Percentiles rank a stretch among this genome's conserved stretches.
These are phyloP conservation scores for Colletotrichum siamense DNA, from an alignment of 2,329 filamentous ascomycete species.

Conservation along the genomic window DNA sequence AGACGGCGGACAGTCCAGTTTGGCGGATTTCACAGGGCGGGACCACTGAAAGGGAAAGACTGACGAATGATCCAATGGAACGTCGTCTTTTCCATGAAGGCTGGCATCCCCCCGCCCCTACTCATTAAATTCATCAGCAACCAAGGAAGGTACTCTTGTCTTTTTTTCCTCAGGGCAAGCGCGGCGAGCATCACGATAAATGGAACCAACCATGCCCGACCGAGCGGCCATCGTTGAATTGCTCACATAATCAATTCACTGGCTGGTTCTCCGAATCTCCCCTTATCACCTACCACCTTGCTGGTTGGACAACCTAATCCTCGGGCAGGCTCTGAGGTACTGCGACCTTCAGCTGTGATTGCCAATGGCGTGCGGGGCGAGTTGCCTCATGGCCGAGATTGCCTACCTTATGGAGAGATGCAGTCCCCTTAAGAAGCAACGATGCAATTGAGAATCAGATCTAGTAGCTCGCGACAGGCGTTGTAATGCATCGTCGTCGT, in stretches of 20 bases:
- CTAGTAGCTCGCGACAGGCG: background rate
- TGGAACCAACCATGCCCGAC: background rate
- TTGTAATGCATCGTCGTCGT: background rate
- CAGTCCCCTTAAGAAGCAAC: background rate
- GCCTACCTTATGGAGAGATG: background rate
- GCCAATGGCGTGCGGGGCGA: background rate
- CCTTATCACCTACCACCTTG: background rate
- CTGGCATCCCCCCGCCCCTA: background rate
- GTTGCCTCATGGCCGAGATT: background rate
- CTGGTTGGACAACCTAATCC: background rate
- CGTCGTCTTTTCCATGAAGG: background rate
- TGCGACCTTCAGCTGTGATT: background rate
- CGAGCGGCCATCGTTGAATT: background rate
- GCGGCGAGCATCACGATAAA: background rate
- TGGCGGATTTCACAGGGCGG: background rate
- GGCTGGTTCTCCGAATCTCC: background rate
- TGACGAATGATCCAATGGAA: background rate
- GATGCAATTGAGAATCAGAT: background rate
- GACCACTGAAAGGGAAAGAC: background rate
- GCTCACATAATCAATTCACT: background rate
- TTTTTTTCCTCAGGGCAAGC: background rate
- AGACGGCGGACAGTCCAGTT: background rate
- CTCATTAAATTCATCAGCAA: background rate
- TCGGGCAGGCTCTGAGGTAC: background rate
- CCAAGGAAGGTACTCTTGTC: background rate